Percentiles rank a stretch among this genome's conserved stretches.
These are phyloP conservation scores for Annulohypoxylon truncatum DNA, from an alignment of 2,329 filamentous ascomycete genomes.

Conservation along the genomic window DNA sequence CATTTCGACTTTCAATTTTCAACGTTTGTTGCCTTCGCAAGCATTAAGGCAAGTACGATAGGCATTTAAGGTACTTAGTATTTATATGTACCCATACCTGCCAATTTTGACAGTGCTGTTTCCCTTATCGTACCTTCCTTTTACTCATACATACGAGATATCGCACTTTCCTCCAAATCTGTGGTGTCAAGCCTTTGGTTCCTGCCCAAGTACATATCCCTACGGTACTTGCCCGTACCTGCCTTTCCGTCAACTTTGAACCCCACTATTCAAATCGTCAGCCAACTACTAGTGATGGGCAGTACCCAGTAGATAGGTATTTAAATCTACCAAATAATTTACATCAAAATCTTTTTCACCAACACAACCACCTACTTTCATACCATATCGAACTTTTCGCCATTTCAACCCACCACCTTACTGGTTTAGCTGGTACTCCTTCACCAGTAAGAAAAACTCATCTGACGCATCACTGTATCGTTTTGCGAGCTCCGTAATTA, in stretches of 20 bases:
- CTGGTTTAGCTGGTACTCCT: slow-evolving; percentile 1
- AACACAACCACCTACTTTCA: slow-evolving; percentile 10
- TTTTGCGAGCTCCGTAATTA: not conserved
- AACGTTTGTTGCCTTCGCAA: slow-evolving; percentile 1
- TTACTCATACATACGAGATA: not conserved
- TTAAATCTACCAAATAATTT: not conserved
- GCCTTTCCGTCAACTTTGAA: not conserved
- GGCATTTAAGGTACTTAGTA: not conserved
- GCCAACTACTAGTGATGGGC: not conserved
- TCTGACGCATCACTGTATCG: not conserved
- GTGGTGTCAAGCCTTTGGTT: not conserved
- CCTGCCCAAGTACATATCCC: not conserved
- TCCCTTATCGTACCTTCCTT: not conserved
- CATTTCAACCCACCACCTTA: not conserved
- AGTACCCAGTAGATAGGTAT: not conserved
- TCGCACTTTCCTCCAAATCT: slow-evolving; percentile 4
- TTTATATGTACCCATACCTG: slow-evolving; percentile 5
- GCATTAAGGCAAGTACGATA: slow-evolving; percentile 1
- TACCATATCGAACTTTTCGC: not conserved
- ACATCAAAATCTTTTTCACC: not conserved
- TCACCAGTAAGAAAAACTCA: not conserved
- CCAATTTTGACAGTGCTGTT: not conserved
- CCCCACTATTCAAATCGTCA: not conserved
- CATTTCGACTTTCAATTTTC: not conserved
- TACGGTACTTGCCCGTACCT: slow-evolving; percentile 6